Conservation (phyloP, 352 stramenopile species). For the Phytopythium delawarense region DNA sequence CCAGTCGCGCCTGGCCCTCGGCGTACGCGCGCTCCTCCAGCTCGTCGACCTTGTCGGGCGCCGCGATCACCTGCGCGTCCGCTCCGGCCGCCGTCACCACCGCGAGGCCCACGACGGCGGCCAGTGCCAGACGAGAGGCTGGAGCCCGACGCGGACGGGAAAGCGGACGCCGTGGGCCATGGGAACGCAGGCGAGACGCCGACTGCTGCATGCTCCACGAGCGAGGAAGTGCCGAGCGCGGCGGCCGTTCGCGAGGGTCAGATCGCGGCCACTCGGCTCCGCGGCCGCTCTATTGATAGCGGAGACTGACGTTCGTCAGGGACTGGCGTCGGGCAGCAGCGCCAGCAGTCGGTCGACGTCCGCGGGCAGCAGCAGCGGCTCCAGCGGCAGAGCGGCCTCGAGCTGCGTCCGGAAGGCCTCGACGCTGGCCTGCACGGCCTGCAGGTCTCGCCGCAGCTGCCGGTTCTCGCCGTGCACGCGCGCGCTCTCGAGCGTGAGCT, state of each 20-base stretch:
- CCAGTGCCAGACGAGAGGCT: background rate
- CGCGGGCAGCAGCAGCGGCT: slow-evolving; percentile 45
- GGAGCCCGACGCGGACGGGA: background rate
- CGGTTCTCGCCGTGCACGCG: slow-evolving; percentile 39
- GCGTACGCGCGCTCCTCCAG: slow-evolving; percentile 51
- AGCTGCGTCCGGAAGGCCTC: slow-evolving; percentile 37
- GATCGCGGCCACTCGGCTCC: background rate
- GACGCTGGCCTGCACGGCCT: slow-evolving; percentile 27
- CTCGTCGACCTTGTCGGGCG: slow-evolving; percentile 64
- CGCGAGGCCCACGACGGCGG: background rate
- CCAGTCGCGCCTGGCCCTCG: slow-evolving; percentile 37
- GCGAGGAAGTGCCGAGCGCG: background rate
- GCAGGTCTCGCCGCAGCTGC: slow-evolving; percentile 55
- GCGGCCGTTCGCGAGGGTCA: background rate
- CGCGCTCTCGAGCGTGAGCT: slow-evolving; percentile 48
- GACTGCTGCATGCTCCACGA: background rate
- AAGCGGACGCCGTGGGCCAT: background rate
- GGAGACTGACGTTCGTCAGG: background rate
- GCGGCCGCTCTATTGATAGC: background rate
- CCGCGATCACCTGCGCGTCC: slow-evolving; percentile 48
- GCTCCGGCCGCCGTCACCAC: background rate
- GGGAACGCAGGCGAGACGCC: background rate
- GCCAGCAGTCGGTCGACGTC: slow-evolving; percentile 42
- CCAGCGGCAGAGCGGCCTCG: slow-evolving; percentile 37
- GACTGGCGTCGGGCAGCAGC: slow-evolving; percentile 6